Percentiles rank a stretch among this genome's conserved stretches.
Conservation (phyloP, 1,139 yeast species). For the Magnusiomyces tetraspermus region DNA sequence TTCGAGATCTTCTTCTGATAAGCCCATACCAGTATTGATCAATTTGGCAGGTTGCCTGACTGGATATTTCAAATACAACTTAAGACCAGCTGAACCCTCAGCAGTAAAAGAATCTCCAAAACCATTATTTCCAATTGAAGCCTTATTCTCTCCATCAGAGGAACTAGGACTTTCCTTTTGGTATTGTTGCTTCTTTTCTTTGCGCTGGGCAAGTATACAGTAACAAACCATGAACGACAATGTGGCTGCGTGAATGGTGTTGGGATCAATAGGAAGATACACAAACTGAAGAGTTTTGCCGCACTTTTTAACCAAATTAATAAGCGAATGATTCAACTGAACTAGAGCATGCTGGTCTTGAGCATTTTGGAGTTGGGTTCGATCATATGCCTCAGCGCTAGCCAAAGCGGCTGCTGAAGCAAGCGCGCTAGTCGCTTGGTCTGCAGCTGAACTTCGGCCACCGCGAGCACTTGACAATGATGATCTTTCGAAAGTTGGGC, state of each 20-base stretch:
- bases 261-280: constrained; percentile 1
- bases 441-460: not conserved
- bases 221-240: not conserved
- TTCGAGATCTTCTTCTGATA: not conserved
- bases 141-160: not conserved
- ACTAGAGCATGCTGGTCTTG: not conserved
- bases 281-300: not conserved
- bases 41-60: not conserved
- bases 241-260: not conserved
- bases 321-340: not conserved
- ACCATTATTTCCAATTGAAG: not conserved
- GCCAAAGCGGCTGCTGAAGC: not conserved
- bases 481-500: no score
- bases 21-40: not conserved
- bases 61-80: not conserved
- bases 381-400: not conserved
- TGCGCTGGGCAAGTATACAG: not conserved
- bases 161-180: no score
- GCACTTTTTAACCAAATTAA: not conserved
- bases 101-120: not conserved
- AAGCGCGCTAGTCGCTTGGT: not conserved
- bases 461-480: no score
- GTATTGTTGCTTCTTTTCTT: no score
- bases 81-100: not conserved
- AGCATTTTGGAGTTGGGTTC: not conserved